Evolutionary conservation across 768 basidiomycete species (phyloP).

Genomic region (Termitomyces titanicus): DNA sequence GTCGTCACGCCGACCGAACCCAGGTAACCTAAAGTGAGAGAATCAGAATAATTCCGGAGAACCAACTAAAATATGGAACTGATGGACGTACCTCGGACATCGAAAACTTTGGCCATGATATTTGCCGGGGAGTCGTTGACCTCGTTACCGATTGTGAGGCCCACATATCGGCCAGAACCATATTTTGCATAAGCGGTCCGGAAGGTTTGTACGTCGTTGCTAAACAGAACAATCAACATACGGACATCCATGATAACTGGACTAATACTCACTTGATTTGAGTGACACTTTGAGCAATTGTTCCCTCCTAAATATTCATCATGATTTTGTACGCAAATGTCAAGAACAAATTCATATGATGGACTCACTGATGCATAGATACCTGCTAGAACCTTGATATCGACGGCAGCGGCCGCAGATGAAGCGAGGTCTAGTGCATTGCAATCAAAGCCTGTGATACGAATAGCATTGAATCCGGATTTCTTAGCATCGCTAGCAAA

Average conservation of each 20-base stretch:
- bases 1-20: slow-evolving; percentile 29
- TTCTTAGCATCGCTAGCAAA: slow-evolving; percentile 26
- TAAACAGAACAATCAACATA: slow-evolving; percentile 7
- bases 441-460: slow-evolving; percentile 34
- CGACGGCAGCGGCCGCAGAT: slow-evolving; percentile 26
- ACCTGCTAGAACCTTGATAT: slow-evolving; percentile 30
- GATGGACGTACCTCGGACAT: slow-evolving; percentile 27
- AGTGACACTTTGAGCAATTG: slow-evolving; percentile 22
- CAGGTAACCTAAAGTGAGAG: slow-evolving; percentile 23
- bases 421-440: slow-evolving; percentile 32
- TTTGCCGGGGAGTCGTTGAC: slow-evolving; percentile 26
- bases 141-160: slow-evolving; percentile 37
- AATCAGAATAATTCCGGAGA: neutral
- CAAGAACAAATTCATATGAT: neutral
- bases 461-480: slow-evolving; percentile 30
- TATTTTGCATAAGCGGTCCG: slow-evolving; percentile 27
- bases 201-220: slow-evolving; percentile 33
- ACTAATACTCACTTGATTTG: slow-evolving; percentile 25
- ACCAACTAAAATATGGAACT: neutral
- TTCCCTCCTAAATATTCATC: slow-evolving; percentile 28
- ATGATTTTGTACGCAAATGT: neutral
- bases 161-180: slow-evolving; percentile 28
- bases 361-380: slow-evolving; percentile 28
- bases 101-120: slow-evolving; percentile 32
- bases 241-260: neutral